phyloP scores from a whole-genome alignment of 1,139 yeast species.

The Geotrichum klebahnii region DNA sequence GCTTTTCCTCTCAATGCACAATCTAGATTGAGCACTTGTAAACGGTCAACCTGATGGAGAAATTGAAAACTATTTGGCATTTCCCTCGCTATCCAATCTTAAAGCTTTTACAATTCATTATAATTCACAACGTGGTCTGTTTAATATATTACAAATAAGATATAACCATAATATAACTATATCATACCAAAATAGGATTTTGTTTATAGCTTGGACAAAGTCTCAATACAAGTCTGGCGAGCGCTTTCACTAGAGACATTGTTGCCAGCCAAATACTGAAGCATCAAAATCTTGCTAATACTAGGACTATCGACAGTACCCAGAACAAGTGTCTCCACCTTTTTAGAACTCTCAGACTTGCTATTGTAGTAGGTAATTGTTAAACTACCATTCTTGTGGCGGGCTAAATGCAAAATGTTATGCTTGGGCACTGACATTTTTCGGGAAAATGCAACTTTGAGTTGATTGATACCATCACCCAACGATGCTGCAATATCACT shows the following conservation, averaged over 20 bases:
- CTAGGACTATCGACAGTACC: conserved; percentile 42
- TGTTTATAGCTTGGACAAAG: conserved; percentile 30
- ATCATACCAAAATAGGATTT: too few relatives aligned
- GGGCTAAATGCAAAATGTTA: conserved; percentile 52
- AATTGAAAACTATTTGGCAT: too few relatives aligned
- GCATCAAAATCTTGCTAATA: conserved; percentile 51
- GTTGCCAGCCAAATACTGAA: conserved; percentile 58
- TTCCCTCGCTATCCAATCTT: too few relatives aligned
- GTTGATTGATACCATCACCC: conserved; percentile 39
- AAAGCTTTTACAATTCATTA: too few relatives aligned
- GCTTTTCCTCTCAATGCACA: too few relatives aligned
- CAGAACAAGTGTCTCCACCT: conserved; percentile 38
- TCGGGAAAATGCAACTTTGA: conserved; percentile 40
- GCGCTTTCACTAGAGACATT: conserved; percentile 53
- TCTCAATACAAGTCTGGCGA: conserved; percentile 32
- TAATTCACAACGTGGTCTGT: too few relatives aligned
- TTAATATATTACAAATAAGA: too few relatives aligned
- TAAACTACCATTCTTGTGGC: conserved; percentile 47
- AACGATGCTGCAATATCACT: conserved; percentile 31
- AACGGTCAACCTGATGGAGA: too few relatives aligned
- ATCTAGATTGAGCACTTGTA: too few relatives aligned
- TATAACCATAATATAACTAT: too few relatives aligned
- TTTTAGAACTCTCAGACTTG: conserved; percentile 29
- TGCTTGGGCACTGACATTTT: conserved; percentile 51
- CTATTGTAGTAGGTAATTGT: conserved; percentile 44